Evolutionary conservation across 345 rosid species (phyloP), one percentile per base, ranked within the genome.

Genomic region (Ceriops decandra): DNA sequence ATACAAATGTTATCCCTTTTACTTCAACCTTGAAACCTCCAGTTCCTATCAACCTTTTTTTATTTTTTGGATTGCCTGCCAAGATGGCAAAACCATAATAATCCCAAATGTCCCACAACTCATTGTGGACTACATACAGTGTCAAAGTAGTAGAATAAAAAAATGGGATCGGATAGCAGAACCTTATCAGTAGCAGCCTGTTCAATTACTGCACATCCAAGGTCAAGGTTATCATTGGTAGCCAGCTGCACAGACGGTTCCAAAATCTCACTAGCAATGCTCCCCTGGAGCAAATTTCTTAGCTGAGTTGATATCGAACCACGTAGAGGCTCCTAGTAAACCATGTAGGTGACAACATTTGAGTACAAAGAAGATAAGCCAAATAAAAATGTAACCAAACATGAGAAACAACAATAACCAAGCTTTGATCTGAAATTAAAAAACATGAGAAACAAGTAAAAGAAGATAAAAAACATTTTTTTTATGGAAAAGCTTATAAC

Each of bases 121-220:
- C 28, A 66, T 20, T 52, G 22, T 28, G 35, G 47, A 33, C 46
- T 49, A 11, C 10, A 46, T 60, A 53, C 52, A 54, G 2, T 36
- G 20, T 9, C 5, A 19, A 53, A 4, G 16, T 7, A 56, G 28
- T 28, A 38, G 30, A 20, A 33, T 33, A 1, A 13, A 36, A 47
- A 31, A 57, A 19, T 16, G 30, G 33, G 49, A 42, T 42, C 0
- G 17, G 49, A 13, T 42, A 42, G 49, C 49, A 42, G 49, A 42
- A 42, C 99, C 99, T 91, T 91, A 26, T 91, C 98, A 13, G 99
- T 90, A 61, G 97, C 97, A 69, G 96, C 96, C 71, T 90, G 96
- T 79, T 95, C 99, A 75, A 95, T 95, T 64, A 88, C 85, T 27
- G 99, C 99, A 90, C 99, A 95, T n/a, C 99, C 97, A 67, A 95